These are phyloP conservation scores for Ophiostoma himal-ulmi DNA, from an alignment of 2,329 filamentous ascomycete species.

Conservation along the genomic window DNA sequence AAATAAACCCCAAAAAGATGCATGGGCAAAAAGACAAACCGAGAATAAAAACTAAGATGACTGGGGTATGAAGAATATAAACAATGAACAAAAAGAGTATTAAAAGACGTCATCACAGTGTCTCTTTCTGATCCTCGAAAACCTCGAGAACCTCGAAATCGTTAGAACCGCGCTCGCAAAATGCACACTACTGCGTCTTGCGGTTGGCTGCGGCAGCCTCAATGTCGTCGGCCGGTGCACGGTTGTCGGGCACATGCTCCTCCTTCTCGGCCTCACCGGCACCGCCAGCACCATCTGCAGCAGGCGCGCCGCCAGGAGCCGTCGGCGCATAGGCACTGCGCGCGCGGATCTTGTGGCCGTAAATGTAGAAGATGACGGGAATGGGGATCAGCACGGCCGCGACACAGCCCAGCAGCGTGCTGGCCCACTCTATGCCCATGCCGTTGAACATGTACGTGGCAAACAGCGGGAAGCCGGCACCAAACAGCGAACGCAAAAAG, in stretches of 20 bases:
- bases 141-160: background rate
- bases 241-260: constrained; percentile 10
- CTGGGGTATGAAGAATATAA: constrained; percentile 1
- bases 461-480: constrained; percentile 75
- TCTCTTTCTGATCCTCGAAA: too few relatives aligned
- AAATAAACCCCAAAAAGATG: background rate
- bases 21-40: background rate
- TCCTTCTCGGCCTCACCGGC: constrained; percentile 17
- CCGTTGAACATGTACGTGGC: constrained; percentile 63
- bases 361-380: constrained; percentile 57
- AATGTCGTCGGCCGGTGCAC: constrained; percentile 19
- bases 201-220: constrained; percentile 21
- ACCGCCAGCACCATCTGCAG: background rate
- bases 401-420: constrained; percentile 57
- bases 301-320: constrained; percentile 21
- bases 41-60: background rate
- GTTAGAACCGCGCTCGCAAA: background rate
- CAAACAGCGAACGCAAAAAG: constrained; percentile 70
- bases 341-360: constrained; percentile 51
- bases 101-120: background rate
- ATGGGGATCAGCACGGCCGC: constrained; percentile 55
- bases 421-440: constrained; percentile 57
- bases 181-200: constrained; percentile 11
- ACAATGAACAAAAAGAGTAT: background rate
- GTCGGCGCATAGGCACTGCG: constrained; percentile 54